Conservation (phyloP, 2,329 filamentous ascomycete species). For the Nemania diffusa region DNA sequence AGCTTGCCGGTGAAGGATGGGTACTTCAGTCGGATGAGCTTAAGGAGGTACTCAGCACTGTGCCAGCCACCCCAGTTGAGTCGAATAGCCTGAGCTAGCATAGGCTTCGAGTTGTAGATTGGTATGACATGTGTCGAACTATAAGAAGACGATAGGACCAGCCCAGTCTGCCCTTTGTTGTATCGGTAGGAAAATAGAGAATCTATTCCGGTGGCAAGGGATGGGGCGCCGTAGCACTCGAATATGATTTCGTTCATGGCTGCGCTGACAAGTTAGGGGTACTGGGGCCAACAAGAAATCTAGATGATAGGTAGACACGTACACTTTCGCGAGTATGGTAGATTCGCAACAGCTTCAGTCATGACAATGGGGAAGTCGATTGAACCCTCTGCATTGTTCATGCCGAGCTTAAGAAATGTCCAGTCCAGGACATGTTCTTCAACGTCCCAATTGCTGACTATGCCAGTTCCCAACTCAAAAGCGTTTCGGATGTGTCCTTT, state of each 20-base stretch:
- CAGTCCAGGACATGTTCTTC: conserved; percentile 96
- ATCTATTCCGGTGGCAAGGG: conserved; percentile 93
- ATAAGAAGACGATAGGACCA: conserved; percentile 92
- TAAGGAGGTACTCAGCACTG: conserved; percentile 88
- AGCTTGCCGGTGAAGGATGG: conserved; percentile 88
- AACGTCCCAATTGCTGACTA: conserved; percentile 97
- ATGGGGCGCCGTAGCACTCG: conserved; percentile 92
- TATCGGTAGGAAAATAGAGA: conserved; percentile 95
- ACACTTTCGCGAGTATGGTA: conserved; percentile 90
- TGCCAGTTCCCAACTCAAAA: conserved; percentile 89
- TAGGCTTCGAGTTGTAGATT: conserved; percentile 84
- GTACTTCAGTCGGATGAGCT: conserved; percentile 91
- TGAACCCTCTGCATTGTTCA: conserved; percentile 77
- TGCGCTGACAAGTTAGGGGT: conserved; percentile 51
- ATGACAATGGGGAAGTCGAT: conserved; percentile 91
- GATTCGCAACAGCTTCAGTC: conserved; percentile 93
- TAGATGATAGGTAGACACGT: conserved; percentile 50
- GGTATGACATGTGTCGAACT: conserved; percentile 96
- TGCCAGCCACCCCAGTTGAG: conserved; percentile 96
- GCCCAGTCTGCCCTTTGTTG: conserved; percentile 86
- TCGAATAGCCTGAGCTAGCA: conserved; percentile 85
- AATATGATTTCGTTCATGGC: conserved; percentile 98
- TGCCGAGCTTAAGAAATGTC: conserved; percentile 90
- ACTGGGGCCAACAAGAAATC: not conserved
- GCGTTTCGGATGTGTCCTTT: conserved; percentile 89